Conservation (phyloP, 257 asterid species). For the Rubia yunnanensis region DNA sequence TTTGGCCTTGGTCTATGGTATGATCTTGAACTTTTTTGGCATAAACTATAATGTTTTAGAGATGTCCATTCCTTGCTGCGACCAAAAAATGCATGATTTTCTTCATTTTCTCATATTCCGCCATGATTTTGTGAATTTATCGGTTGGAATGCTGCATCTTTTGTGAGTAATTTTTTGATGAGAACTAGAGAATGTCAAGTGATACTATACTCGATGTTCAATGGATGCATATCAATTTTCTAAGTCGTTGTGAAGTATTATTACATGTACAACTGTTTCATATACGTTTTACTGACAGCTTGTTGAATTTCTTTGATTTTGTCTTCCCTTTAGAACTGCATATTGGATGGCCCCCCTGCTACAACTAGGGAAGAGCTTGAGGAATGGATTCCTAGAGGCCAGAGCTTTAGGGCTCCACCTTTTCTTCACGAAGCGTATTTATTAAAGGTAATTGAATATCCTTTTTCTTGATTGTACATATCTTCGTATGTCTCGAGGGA, state of each 20-base stretch:
- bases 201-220: not conserved
- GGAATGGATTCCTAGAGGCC: not conserved
- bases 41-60: not conserved
- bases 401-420: not conserved
- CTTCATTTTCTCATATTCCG: not conserved
- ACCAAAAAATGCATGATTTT: not conserved
- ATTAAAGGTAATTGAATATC: not conserved
- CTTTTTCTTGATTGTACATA: not conserved
- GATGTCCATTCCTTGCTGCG: not conserved
- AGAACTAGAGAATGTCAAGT: not conserved
- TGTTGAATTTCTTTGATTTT: not conserved
- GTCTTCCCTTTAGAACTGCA: not conserved
- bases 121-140: not conserved
- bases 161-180: not conserved
- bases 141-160: not conserved
- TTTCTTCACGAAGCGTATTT: not conserved
- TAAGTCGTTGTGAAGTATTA: not conserved
- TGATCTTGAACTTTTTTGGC: not conserved
- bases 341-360: not conserved
- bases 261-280: not conserved
- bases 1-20: not conserved
- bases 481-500: too few species aligned
- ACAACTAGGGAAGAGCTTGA: not conserved
- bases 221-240: not conserved
- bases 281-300: not conserved